Evolutionary conservation across 257 asterid genomes (phyloP).

Genomic region (Datura wrightii): DNA sequence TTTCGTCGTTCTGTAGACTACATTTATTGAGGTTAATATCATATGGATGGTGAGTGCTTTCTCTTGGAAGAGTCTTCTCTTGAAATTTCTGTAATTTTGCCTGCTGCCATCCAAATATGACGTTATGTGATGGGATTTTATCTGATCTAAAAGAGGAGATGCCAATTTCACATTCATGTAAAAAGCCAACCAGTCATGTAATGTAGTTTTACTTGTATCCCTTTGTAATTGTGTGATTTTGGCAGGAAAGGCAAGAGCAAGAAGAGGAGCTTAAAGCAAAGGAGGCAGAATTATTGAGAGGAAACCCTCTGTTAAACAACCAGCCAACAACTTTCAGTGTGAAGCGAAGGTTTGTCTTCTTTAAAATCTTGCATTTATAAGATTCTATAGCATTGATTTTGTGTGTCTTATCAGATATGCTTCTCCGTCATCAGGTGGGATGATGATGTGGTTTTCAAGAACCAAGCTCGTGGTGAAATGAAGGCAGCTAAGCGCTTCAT

Average conservation of each 20-base stretch:
- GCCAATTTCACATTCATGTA: neutral
- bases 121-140: neutral
- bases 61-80: neutral
- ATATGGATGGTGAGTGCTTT: neutral
- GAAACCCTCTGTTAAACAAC: constrained; percentile 77
- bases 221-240: constrained; percentile 30
- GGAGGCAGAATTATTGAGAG: constrained; percentile 86
- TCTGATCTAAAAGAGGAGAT: neutral
- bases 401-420: neutral
- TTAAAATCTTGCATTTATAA: neutral
- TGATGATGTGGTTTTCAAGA: constrained; percentile 97
- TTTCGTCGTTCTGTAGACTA: neutral
- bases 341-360: constrained; percentile 68
- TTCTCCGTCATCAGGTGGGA: constrained; percentile 71
- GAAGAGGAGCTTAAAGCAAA: constrained; percentile 87
- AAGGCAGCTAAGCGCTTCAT: constrained; percentile 83
- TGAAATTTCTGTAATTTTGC: neutral
- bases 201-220: neutral
- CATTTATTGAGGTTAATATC: neutral
- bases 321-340: constrained; percentile 75
- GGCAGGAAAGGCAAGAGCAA: constrained; percentile 72
- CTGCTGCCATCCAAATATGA: neutral
- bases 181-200: neutral
- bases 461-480: constrained; percentile 91
- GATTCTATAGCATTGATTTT: neutral